Conservation (phyloP, 805 yeast genomes). For the Kazachstania kunashirensis region DNA sequence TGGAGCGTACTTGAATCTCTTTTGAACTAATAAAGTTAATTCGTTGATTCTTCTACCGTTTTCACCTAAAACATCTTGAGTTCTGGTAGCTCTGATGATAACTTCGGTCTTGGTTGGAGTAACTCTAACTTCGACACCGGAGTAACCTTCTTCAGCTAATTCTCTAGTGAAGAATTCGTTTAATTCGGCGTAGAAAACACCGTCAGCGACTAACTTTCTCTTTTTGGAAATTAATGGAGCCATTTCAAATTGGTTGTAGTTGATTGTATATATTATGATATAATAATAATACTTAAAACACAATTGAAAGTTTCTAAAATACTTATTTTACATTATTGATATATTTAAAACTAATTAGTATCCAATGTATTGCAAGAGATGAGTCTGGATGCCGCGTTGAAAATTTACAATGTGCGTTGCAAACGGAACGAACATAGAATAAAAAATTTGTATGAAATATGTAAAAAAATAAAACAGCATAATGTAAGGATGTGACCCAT, state of each 20-base stretch:
- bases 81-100: constrained; percentile 97
- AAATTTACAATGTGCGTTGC: too few species aligned
- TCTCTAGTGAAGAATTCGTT: constrained; percentile 99
- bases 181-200: constrained; percentile 99
- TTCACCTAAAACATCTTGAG: constrained; percentile 98
- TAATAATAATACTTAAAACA: not conserved
- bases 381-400: too few species aligned
- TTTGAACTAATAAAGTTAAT: constrained; percentile 92
- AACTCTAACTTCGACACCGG: constrained; percentile 99
- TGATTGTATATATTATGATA: not conserved
- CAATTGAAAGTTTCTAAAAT: too few species aligned
- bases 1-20: constrained; percentile 95
- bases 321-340: not conserved
- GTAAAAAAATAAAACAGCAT: too few species aligned
- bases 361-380: too few species aligned
- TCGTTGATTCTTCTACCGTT: constrained; percentile 99
- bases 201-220: constrained; percentile 99
- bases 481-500: too few species aligned
- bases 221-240: constrained; percentile 74
- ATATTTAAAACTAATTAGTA: not conserved
- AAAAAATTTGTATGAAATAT: too few species aligned
- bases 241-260: constrained; percentile 20
- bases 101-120: constrained; percentile 97
- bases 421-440: too few species aligned
- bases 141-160: constrained; percentile 99